These are phyloP conservation scores for Heliamphora exappendiculata DNA, from an alignment of 148 eudicot species.

Conservation along the genomic window DNA sequence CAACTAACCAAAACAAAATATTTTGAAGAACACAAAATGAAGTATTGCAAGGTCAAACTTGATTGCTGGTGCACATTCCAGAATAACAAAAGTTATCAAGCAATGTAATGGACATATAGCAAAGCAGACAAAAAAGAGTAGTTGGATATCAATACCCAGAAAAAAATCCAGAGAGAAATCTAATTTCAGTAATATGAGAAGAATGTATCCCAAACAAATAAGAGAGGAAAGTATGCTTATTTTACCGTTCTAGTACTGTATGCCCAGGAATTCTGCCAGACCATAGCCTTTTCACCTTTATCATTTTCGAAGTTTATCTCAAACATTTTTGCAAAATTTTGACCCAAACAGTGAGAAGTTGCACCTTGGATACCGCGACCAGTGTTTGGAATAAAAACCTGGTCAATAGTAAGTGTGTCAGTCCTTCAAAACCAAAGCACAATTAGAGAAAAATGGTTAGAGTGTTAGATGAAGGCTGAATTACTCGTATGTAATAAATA, in stretches of 20 bases:
- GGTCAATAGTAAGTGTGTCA: conserved; percentile 5
- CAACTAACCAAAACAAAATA: background rate
- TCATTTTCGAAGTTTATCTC: conserved; percentile 93
- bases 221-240: background rate
- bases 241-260: conserved; percentile 88
- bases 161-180: background rate
- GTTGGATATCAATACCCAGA: background rate
- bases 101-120: background rate
- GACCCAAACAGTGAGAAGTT: conserved; percentile 95
- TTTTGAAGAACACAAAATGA: background rate
- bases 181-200: background rate
- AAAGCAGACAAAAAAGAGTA: background rate
- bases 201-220: background rate
- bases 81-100: background rate
- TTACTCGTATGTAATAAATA: conserved; percentile 9
- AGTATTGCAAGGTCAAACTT: background rate
- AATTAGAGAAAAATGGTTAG: background rate
- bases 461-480: background rate
- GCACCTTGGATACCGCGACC: conserved; percentile 99
- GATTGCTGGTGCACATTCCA: background rate
- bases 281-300: conserved; percentile 78
- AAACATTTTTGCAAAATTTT: conserved; percentile 98
- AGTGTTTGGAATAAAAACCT: conserved; percentile 92
- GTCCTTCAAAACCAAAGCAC: background rate
- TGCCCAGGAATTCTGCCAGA: conserved; percentile 99